Conservation (phyloP, 768 basidiomycete species). For the Amanita inopinata region DNA sequence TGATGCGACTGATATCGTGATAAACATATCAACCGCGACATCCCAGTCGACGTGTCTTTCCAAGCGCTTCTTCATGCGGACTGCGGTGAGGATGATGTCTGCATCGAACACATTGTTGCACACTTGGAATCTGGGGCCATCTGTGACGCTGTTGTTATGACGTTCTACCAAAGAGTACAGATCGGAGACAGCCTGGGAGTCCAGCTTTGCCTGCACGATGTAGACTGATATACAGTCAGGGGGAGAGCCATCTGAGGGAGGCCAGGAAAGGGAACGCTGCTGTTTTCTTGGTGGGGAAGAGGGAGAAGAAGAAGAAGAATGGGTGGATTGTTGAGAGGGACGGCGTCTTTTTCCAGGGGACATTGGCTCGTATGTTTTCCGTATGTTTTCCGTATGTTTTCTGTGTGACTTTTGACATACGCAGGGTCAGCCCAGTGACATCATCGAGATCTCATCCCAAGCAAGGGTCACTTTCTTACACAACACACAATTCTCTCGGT, state of each 20-base stretch:
- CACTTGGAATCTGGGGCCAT: slow-evolving; percentile 20
- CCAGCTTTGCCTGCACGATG: slow-evolving; percentile 31
- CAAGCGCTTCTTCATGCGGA: slow-evolving; percentile 57
- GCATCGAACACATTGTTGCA: slow-evolving; percentile 36
- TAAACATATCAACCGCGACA: slow-evolving; percentile 40
- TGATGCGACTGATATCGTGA: slow-evolving; percentile 7
- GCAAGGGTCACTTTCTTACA: too few relatives aligned
- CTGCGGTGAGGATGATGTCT: slow-evolving; percentile 56
- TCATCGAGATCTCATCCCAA: too few relatives aligned
- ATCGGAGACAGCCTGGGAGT: slow-evolving; percentile 22
- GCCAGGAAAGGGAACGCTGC: background rate
- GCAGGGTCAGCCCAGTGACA: too few relatives aligned
- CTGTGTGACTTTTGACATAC: too few relatives aligned
- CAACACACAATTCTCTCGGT: too few relatives aligned
- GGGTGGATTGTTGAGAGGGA: slow-evolving; percentile 8
- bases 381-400: too few relatives aligned
- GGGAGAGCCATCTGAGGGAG: background rate
- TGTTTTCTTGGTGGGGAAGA: background rate
- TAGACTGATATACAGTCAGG: slow-evolving; percentile 18
- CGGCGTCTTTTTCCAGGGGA: background rate
- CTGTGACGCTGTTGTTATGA: background rate
- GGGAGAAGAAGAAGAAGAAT: too few relatives aligned
- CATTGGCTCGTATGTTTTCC: too few relatives aligned
- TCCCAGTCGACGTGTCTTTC: slow-evolving; percentile 63
- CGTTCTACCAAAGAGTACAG: slow-evolving; percentile 27